Base-by-base conservation (phyloP, 495 filamentous ascomycete genomes). In the Hypoxylon cercidicola region DNA sequence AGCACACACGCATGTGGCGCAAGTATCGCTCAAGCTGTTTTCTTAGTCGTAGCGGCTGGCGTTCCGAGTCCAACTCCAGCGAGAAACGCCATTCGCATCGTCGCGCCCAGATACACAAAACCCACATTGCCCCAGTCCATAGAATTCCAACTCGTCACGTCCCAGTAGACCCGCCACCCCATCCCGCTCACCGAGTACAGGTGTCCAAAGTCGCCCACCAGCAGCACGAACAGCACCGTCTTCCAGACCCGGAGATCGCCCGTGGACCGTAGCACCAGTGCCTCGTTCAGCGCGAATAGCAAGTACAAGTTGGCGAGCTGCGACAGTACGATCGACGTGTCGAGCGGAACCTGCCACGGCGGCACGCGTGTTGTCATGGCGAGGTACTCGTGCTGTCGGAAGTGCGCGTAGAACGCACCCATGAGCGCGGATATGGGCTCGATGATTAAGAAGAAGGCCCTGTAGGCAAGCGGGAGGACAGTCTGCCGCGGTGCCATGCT, bases 171-270 rank as follows among this genome's bases (percentile, higher is more conserved):
- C 48, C 74, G 64, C 1, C 64, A 52, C 0, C 88, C 89, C 32
- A 85, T 68, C 6, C 67, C 60, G 19, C 72, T 69, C 16, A 90
- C 73, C 7, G 82, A 82, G 67, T 84, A 87, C 28, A 91, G 75
- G 71, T 92, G 89, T 1, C 89, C 89, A 21, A 90, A 68, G 71
- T 92, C 89, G 13, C 85, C 89, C 4, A 91, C 66, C 35, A 91
- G 76, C 46, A 91, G 63, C 41, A 81, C 84, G 47, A 87, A 75
- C 2, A 91, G 72, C 4, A 92, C 74, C 7, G 80, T 78, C 46
- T 78, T 80, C 89, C 89, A 92, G 53, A 92, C 88, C 4, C 76
- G 74, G 5, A 87, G 58, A 70, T 91, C 86, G 16, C 75, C 73
- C 4, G 88, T 87, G 8, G 81, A 74, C 18, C 89, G 87, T 51